Percentiles rank a stretch among this genome's conserved stretches.
These are phyloP conservation scores for Oropetium thomaeum DNA, from an alignment of 176 grass and related monocot genomes.

Conservation along the genomic window DNA sequence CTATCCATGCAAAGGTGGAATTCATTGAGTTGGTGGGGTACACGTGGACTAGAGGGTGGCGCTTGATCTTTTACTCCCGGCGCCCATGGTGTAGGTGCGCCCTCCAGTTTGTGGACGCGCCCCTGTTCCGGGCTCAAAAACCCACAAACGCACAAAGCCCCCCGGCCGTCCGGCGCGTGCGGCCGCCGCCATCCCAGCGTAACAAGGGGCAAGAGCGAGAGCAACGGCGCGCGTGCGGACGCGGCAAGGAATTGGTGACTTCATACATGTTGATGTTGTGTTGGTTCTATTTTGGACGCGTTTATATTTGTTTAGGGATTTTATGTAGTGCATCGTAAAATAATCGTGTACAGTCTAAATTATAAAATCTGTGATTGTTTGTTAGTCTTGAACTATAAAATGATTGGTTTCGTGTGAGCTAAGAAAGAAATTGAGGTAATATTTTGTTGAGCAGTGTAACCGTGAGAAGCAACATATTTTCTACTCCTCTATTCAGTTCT, in stretches of 20 bases:
- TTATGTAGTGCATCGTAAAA: no score
- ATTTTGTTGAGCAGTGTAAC: no score
- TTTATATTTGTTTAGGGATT: no score
- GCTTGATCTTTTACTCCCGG: conserved; percentile 27
- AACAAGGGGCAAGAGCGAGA: background rate
- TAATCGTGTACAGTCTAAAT: no score
- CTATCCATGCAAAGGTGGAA: background rate
- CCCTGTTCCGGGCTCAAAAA: background rate
- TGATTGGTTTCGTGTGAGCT: no score
- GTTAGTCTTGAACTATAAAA: no score
- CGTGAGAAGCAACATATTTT: no score
- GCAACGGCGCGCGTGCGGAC: conserved; percentile 6
- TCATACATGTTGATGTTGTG: background rate
- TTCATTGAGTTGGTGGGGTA: conserved; percentile 32
- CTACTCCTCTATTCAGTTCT: no score
- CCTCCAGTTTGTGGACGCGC: background rate
- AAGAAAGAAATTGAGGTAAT: no score
- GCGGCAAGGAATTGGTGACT: background rate
- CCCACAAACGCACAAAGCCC: background rate
- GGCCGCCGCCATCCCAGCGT: background rate
- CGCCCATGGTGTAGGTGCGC: background rate
- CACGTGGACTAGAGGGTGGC: conserved; percentile 36
- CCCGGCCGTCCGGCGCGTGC: background rate
- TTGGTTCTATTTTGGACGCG: background rate
- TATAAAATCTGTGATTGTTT: no score